These are phyloP conservation scores for Aspergillus quadricinctus DNA, from an alignment of 2,329 filamentous ascomycete species.

Conservation along the genomic window DNA sequence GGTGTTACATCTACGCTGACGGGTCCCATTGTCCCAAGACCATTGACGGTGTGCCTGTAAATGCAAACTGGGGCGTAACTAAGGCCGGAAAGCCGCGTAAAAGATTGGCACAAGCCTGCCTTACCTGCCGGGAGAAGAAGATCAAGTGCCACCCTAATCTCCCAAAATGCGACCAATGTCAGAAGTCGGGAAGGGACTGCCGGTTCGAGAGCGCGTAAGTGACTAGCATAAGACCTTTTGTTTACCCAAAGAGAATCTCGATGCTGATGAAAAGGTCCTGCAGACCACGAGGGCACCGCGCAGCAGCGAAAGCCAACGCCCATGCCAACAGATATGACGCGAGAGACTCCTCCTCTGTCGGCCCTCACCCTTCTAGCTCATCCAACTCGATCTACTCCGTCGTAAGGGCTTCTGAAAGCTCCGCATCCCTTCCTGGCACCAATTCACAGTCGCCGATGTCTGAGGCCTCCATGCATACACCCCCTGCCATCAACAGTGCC, in stretches of 20 bases:
- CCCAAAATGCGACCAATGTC: conserved; percentile 83
- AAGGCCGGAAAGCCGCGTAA: conserved; percentile 93
- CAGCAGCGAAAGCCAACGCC: conserved; percentile 21
- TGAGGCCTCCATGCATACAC: conserved; percentile 24
- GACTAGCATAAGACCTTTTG: neutral
- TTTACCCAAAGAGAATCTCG: neutral
- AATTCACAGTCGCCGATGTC: conserved; percentile 29
- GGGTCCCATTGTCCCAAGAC: conserved; percentile 75
- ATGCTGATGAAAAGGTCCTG: conserved; percentile 7
- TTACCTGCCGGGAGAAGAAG: conserved; percentile 93
- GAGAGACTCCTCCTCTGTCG: conserved; percentile 16
- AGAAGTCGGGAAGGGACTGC: conserved; percentile 83
- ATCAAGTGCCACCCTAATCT: conserved; percentile 92
- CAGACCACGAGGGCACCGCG: conserved; percentile 34
- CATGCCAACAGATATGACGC: conserved; percentile 19
- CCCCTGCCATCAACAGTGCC: conserved; percentile 21
- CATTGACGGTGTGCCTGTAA: conserved; percentile 81
- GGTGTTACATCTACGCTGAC: conserved; percentile 84
- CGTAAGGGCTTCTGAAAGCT: conserved; percentile 27
- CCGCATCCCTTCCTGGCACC: conserved; percentile 27
- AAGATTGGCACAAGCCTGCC: conserved; percentile 83
- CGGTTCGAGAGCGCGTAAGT: conserved; percentile 82
- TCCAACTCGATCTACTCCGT: conserved; percentile 26
- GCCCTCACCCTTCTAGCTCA: conserved; percentile 16
- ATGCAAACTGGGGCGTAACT: conserved; percentile 88